Evolutionary conservation across 495 filamentous ascomycete species (phyloP), one percentile per base, ranked within the genome.

Genomic region (Pseudotulostoma volvatum): DNA sequence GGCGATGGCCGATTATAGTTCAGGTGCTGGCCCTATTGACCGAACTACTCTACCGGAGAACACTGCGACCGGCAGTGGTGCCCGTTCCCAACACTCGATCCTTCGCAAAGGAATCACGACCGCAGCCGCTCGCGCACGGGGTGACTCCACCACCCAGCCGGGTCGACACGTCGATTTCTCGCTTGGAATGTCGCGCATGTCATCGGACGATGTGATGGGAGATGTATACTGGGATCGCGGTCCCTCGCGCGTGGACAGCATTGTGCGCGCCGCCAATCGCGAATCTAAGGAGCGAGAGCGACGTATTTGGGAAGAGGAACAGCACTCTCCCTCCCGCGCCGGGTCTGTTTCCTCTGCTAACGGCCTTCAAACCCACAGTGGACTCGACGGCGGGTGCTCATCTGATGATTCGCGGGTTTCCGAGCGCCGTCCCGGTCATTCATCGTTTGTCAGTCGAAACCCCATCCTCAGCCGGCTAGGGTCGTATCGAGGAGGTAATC

Each of bases 101-200:
- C 56, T 76, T 4, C 70, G 74, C 40, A 68, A 63, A 42, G 63
- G 59, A 38, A 53, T 60, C 40, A 44, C 56, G 14, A 51, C 54
- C 8, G 60, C 60, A 31, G 52, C 50, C 0, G 64, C 61, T 8
- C 64, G 76, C 3, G 52, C 60, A 13, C 70, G 73, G 17, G 70
- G 70, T 31, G 67, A 75, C 41, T 71, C 70, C 0, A 44, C 68
- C 15, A 62, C 67, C 1, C 47, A 50, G 9, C 71, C 75, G 54
- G 64, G 63, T 36, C 75, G 74, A 31, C 75, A 79, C 18, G 76
- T 83, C 19, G 81, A 85, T 48, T 85, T 85, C 57, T 81, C 78
- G 3, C 63, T 84, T 4, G 81, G 81, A 18, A 79, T 82, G 60
- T 64, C 61, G 25, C 65, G 70, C 40, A 58, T 79, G 16, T 63